Percentiles rank a stretch among this genome's conserved stretches.
Conservation (phyloP, 305 asterid genomes). For the Plantago coronopus region DNA sequence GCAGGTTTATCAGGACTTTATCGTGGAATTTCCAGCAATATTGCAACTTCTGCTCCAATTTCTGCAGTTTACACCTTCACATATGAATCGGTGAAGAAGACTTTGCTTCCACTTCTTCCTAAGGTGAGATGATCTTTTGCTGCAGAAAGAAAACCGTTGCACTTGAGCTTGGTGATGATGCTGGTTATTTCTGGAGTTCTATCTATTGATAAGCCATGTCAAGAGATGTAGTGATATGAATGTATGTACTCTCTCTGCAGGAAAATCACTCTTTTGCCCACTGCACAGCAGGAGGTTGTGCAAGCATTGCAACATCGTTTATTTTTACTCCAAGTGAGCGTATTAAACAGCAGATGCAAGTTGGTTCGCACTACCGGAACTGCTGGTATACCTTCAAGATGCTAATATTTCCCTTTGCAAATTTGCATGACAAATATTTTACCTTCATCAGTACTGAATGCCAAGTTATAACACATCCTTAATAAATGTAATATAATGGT, state of each 20-base stretch:
- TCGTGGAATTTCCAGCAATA: slow-evolving; percentile 86
- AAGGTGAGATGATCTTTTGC: slow-evolving; percentile 43
- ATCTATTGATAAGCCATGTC: too few species aligned
- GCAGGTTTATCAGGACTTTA: slow-evolving; percentile 85
- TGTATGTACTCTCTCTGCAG: slow-evolving; percentile 31
- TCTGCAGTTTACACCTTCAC: slow-evolving; percentile 93
- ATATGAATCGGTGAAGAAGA: slow-evolving; percentile 78
- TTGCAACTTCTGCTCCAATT: slow-evolving; percentile 87
- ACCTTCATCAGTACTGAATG: too few species aligned
- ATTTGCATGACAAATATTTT: neutral
- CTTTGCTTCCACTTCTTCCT: slow-evolving; percentile 69
- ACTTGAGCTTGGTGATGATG: neutral
- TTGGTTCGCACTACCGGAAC: slow-evolving; percentile 44
- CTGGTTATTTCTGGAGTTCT: neutral
- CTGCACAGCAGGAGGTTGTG: slow-evolving; percentile 88
- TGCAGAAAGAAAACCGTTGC: neutral
- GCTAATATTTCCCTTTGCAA: slow-evolving; percentile 7
- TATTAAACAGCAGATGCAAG: slow-evolving; percentile 74
- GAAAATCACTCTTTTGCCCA: slow-evolving; percentile 78
- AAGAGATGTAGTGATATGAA: slow-evolving; percentile 14
- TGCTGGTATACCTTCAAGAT: slow-evolving; percentile 39
- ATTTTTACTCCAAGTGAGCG: slow-evolving; percentile 92
- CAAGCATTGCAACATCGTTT: slow-evolving; percentile 93
- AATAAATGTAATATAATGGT: too few species aligned
- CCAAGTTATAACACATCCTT: too few species aligned